Conservation (phyloP, 768 basidiomycete species). For the Daedalea quercina region DNA sequence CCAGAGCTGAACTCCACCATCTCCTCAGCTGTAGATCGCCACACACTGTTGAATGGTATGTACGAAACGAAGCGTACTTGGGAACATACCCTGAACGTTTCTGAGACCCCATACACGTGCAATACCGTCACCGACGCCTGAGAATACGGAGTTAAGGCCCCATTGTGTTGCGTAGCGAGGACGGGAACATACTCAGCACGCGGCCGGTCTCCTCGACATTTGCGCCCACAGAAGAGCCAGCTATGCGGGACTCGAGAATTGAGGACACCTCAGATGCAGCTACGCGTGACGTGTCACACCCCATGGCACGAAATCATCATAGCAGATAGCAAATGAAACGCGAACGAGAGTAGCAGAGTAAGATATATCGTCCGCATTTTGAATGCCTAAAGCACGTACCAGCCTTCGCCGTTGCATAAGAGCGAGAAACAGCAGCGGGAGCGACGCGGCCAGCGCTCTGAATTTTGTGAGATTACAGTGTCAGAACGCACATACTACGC, state of each 20-base stretch:
- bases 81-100: constrained; percentile 86
- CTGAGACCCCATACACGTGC: constrained; percentile 98
- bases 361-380: constrained; percentile 10
- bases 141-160: constrained; percentile 17
- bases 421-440: constrained; percentile 56
- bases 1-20: constrained; percentile 99
- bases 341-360: constrained; percentile 7
- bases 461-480: constrained; percentile 6
- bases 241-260: constrained; percentile 97
- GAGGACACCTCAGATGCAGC: constrained; percentile 99
- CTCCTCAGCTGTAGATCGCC: constrained; percentile 73
- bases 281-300: constrained; percentile 34
- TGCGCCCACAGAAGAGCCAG: constrained; percentile 82
- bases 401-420: constrained; percentile 98
- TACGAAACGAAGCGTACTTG: constrained; percentile 8
- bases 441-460: constrained; percentile 38
- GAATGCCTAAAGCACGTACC: constrained; percentile 44
- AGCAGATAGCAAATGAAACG: constrained; percentile 1
- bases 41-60: constrained; percentile 14
- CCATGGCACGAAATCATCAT: constrained; percentile 14
- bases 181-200: constrained; percentile 78
- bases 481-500: constrained; percentile 5
- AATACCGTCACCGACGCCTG: constrained; percentile 99
- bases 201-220: constrained; percentile 99
- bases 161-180: neutral